Percentiles rank a stretch among this genome's conserved stretches.
Evolutionary conservation across 371 early-diverging fungal genomes (phyloP).

Genomic region (Mucor velutinosus): DNA sequence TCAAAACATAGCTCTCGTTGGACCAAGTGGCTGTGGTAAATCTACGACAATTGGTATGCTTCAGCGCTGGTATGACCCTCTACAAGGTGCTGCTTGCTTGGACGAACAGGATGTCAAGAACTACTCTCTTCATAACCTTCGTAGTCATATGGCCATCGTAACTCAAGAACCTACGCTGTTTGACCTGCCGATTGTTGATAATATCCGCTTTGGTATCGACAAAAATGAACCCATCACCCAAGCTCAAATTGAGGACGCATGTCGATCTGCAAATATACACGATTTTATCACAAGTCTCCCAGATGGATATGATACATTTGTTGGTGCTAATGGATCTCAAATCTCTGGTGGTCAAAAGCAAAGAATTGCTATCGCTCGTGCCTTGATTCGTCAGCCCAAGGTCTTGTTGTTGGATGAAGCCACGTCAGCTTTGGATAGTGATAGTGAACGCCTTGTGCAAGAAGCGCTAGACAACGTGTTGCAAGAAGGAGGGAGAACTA

Average conservation of each 20-base stretch:
- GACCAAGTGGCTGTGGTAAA: constrained; percentile 87
- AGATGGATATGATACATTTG: constrained; percentile 79
- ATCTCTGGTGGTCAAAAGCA: constrained; percentile 77
- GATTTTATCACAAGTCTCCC: constrained; percentile 71
- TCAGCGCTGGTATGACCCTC: constrained; percentile 84
- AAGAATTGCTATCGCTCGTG: constrained; percentile 72
- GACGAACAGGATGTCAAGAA: constrained; percentile 67
- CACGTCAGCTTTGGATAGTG: constrained; percentile 89
- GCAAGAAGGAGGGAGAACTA: constrained; percentile 60
- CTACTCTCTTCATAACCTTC: constrained; percentile 61
- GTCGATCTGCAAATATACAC: constrained; percentile 75
- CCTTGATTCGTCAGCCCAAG: constrained; percentile 78
- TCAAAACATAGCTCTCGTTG: constrained; percentile 85
- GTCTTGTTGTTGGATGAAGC: constrained; percentile 95
- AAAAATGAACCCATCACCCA: constrained; percentile 40
- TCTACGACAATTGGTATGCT: constrained; percentile 79
- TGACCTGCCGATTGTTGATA: constrained; percentile 74
- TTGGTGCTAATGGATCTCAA: constrained; percentile 76
- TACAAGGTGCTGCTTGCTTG: constrained; percentile 59
- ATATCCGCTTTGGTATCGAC: constrained; percentile 68
- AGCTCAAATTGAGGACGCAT: constrained; percentile 63
- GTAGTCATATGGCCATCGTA: constrained; percentile 78
- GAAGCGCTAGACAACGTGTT: constrained; percentile 78
- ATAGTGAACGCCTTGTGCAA: constrained; percentile 88
- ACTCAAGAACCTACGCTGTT: constrained; percentile 88